These are phyloP conservation scores for Fomitopsis pulvina DNA, from an alignment of 768 basidiomycete genomes.

Conservation along the genomic window DNA sequence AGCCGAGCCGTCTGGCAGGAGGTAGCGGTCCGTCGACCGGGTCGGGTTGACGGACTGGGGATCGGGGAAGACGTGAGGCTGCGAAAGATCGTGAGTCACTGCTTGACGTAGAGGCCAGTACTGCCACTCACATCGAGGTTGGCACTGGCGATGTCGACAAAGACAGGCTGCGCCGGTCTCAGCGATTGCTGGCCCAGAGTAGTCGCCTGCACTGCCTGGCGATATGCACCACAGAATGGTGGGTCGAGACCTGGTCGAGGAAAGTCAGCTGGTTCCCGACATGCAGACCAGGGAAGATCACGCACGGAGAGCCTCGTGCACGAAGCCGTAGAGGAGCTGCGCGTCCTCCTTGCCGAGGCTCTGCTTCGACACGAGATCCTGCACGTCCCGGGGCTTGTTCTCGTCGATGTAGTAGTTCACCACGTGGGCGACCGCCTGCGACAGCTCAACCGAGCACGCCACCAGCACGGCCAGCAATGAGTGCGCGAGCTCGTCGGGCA, in stretches of 20 bases:
- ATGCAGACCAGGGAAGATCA: conserved; percentile 10
- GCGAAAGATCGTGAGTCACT: background rate
- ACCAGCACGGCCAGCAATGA: conserved; percentile 68
- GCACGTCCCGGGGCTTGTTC: conserved; percentile 24
- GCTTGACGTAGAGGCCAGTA: background rate
- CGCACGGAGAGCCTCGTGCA: conserved; percentile 66
- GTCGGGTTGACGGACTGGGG: conserved; percentile 37
- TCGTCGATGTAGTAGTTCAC: conserved; percentile 59
- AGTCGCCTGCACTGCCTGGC: conserved; percentile 42
- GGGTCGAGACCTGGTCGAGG: conserved; percentile 56
- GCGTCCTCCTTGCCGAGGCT: conserved; percentile 28
- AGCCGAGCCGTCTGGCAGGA: conserved; percentile 44
- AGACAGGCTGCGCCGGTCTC: conserved; percentile 47
- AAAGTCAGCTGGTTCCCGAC: conserved; percentile 5
- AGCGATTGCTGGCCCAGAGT: conserved; percentile 35
- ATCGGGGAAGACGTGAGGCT: conserved; percentile 47
- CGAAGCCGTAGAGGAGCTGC: conserved; percentile 47
- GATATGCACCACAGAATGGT: conserved; percentile 63
- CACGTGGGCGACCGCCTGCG: conserved; percentile 61
- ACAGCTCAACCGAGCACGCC: conserved; percentile 58
- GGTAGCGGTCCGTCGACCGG: conserved; percentile 40
- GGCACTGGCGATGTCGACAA: conserved; percentile 55
- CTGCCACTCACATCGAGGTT: conserved; percentile 45
- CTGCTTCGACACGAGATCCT: conserved; percentile 8
- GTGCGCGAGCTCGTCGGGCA: conserved; percentile 59